Evolutionary conservation across 129 eudicot species (phyloP), one percentile per base, ranked within the genome.

Genomic region (Artemisia argyi): DNA sequence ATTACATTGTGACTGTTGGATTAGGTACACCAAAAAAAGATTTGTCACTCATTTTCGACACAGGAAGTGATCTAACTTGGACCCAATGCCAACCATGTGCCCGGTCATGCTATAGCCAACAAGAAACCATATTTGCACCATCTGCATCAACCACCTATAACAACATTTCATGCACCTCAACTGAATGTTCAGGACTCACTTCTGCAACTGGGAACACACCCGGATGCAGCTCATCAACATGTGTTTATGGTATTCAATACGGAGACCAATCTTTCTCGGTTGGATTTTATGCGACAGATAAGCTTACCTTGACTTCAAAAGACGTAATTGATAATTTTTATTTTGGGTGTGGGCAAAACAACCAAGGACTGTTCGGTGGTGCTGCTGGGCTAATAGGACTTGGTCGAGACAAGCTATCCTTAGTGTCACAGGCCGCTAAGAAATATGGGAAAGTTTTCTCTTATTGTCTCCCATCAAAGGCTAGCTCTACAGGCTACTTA

Each of bases 41-140:
- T 49, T 77, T 85, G 9, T 78, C 90, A 1, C 75, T 94, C 17
- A 68, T 90, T 11, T 94, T 94, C 20, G 98, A 94, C 82, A 94
- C 98, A 0, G 98, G 98, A 8, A 90, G 97, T 19, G 96, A 88
- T 50, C 68, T 94, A 7, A 90, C 97, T 0, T 94, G 98, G 98
- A 90, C 96, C 2, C 98, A 94, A 19, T 94, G 98, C 54, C 68
- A 87, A 50, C 97, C 98, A 2, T 94, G 98, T 39, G 83, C 68
- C 0, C 5, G 39, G 4, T 73, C 82, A 0, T 94, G 98, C 72
- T 88, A 90, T 71, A 14, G 24, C 4, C 98, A 94, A 50, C 65
- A 79, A 19, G 89, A 94, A 0, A 79, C 96, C 54, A 83, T 85
- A 51, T 88, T 87, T 58, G 62, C 85, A 75, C 98, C 98, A 3